Evolutionary conservation across 2,329 filamentous ascomycete genomes (phyloP).

Genomic region (Cercospora janseana): DNA sequence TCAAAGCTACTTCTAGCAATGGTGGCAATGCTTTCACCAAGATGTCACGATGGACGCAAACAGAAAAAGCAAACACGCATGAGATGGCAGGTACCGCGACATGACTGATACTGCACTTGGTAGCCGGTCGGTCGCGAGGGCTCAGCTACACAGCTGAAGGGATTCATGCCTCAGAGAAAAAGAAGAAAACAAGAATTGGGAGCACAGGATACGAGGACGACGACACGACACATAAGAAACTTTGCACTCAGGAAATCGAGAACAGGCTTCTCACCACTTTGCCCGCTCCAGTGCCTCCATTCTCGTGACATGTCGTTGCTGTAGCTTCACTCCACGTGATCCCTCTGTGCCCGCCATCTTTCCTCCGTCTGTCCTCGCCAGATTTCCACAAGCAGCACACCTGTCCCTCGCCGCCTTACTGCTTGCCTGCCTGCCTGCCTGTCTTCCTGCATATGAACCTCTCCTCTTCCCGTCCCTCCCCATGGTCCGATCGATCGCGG

Average conservation of each 20-base stretch:
- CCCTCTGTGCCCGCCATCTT: no score
- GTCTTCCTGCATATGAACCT: no score
- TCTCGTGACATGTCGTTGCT: neutral
- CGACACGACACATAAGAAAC: neutral
- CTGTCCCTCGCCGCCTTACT: no score
- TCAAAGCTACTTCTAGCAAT: no score
- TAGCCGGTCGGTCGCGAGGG: neutral
- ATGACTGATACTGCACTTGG: neutral
- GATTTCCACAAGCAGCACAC: no score
- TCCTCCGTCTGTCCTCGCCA: no score
- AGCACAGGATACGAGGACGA: no score
- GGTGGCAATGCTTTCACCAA: neutral
- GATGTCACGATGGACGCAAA: no score
- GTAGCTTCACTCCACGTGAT: neutral
- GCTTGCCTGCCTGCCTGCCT: no score
- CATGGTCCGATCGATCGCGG: no score
- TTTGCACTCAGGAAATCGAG: constrained; percentile 11
- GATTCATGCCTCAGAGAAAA: constrained; percentile 1
- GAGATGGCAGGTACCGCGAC: constrained; percentile 8
- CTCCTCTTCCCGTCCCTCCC: no score
- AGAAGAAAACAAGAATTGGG: neutral
- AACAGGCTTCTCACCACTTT: constrained; percentile 16
- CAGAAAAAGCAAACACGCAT: neutral
- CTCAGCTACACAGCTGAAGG: constrained; percentile 1
- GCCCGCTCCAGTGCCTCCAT: neutral